Evolutionary conservation across 352 stramenopile species (phyloP).

Genomic region (Discostella stelligera): DNA sequence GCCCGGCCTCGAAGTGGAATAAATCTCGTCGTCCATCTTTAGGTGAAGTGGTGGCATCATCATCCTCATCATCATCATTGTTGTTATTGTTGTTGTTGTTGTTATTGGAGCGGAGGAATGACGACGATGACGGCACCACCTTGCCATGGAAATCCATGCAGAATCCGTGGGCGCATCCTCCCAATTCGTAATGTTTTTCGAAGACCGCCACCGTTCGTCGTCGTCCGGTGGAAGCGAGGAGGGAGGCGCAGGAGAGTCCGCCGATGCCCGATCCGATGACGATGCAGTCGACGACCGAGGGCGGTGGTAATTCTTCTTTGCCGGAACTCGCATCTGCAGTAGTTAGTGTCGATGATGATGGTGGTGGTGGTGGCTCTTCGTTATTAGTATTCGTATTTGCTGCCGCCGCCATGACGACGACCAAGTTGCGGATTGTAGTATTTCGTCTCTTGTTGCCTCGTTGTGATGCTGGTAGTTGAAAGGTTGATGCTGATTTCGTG

Average conservation of each 20-base stretch:
- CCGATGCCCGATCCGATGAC: slow-evolving; percentile 85
- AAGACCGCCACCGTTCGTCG: slow-evolving; percentile 74
- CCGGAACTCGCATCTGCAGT: neutral
- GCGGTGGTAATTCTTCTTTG: neutral
- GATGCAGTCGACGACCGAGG: slow-evolving; percentile 80
- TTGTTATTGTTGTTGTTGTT: no score
- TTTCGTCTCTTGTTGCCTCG: neutral
- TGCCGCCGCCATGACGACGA: neutral
- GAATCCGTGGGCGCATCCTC: slow-evolving; percentile 81
- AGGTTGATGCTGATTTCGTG: neutral
- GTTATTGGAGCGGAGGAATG: slow-evolving; percentile 24
- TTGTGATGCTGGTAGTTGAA: neutral
- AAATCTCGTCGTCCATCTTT: slow-evolving; percentile 21
- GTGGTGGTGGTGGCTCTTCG: neutral
- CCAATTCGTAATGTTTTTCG: slow-evolving; percentile 84
- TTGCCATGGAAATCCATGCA: slow-evolving; percentile 45
- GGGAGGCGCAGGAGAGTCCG: slow-evolving; percentile 79
- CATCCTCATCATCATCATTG: no score
- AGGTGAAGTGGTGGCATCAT: no score
- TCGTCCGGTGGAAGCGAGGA: slow-evolving; percentile 78
- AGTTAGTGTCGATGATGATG: no score
- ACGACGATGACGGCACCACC: slow-evolving; percentile 21
- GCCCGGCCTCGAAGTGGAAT: slow-evolving; percentile 83
- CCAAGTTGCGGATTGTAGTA: neutral
- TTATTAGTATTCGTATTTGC: neutral